These are phyloP conservation scores for Oemleria cerasiformis DNA, from an alignment of 306 rosid species.

Conservation along the genomic window DNA sequence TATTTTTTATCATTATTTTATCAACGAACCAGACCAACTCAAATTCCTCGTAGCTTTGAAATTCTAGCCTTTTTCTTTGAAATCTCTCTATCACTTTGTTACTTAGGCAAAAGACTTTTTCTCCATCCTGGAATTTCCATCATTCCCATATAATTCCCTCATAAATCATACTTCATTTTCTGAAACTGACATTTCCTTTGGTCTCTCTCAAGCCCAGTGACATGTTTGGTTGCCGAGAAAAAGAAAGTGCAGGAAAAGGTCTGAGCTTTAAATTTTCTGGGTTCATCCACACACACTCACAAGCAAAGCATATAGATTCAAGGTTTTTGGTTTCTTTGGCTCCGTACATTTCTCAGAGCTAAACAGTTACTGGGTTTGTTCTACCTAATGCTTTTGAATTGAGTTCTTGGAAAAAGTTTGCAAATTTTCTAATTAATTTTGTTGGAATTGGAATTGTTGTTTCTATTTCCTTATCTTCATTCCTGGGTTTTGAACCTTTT, in stretches of 20 bases:
- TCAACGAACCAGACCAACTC: constrained; percentile 1
- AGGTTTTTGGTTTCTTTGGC: not conserved
- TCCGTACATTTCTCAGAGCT: constrained; percentile 2
- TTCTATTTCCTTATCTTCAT: not conserved
- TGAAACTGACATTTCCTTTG: constrained; percentile 7
- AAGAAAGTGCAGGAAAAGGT: not conserved
- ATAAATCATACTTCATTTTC: not conserved
- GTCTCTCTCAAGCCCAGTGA: not conserved
- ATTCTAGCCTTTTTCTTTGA: not conserved
- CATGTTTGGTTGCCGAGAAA: constrained; percentile 3
- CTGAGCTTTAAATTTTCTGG: not conserved
- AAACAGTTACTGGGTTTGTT: constrained; percentile 10
- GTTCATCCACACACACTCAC: not conserved
- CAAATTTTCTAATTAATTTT: not conserved
- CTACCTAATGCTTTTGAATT: not conserved
- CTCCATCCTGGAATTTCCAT: not conserved
- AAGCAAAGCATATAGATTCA: not conserved
- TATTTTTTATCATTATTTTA: constrained; percentile 15
- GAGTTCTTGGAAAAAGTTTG: not conserved
- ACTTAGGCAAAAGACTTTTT: not conserved
- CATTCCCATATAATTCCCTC: not conserved
- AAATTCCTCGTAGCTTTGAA: constrained; percentile 12
- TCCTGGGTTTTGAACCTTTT: not conserved
- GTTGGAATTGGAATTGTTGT: not conserved
- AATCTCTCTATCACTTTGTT: not conserved